phyloP scores from a whole-genome alignment of 2,329 filamentous ascomycete species.

The Xylariales sp. region DNA sequence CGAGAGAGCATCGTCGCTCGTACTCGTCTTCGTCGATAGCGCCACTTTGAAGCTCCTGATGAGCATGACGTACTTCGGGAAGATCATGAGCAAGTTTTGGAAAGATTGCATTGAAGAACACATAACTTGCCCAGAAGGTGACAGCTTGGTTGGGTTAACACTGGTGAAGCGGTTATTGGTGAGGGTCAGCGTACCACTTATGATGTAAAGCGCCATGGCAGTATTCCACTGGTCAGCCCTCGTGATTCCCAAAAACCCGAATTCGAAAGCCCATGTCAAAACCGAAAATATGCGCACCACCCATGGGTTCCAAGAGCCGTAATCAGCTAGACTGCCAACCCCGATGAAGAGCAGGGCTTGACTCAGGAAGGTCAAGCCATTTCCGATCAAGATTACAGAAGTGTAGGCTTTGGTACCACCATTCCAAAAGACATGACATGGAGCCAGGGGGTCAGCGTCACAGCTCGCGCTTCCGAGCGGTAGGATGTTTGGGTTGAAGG shows the following conservation, averaged over 20 bases:
- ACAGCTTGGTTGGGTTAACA: not conserved
- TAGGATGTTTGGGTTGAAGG: conserved; percentile 3
- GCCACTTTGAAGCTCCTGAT: not conserved
- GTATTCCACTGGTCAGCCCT: not conserved
- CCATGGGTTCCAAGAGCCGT: conserved; percentile 6
- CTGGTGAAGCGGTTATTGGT: too few species aligned
- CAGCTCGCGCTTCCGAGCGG: conserved; percentile 2
- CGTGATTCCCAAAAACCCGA: conserved; percentile 5
- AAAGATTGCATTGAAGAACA: conserved; percentile 4
- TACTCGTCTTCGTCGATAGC: not conserved
- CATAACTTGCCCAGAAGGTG: not conserved
- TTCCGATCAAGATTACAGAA: conserved; percentile 4
- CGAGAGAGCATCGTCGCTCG: not conserved
- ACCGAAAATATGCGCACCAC: not conserved
- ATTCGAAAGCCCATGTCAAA: conserved; percentile 4
- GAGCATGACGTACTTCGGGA: not conserved
- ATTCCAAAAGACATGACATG: conserved; percentile 3
- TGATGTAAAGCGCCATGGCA: conserved; percentile 4
- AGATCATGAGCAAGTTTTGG: conserved; percentile 2
- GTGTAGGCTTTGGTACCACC: conserved; percentile 4
- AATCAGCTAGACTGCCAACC: conserved; percentile 4
- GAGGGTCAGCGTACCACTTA: conserved; percentile 2
- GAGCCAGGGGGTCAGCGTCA: conserved; percentile 1
- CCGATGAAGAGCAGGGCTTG: conserved; percentile 2
- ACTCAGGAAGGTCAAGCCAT: conserved; percentile 1